These are phyloP conservation scores for Neonectria ditissima DNA, from an alignment of 2,329 filamentous ascomycete genomes.

Conservation along the genomic window DNA sequence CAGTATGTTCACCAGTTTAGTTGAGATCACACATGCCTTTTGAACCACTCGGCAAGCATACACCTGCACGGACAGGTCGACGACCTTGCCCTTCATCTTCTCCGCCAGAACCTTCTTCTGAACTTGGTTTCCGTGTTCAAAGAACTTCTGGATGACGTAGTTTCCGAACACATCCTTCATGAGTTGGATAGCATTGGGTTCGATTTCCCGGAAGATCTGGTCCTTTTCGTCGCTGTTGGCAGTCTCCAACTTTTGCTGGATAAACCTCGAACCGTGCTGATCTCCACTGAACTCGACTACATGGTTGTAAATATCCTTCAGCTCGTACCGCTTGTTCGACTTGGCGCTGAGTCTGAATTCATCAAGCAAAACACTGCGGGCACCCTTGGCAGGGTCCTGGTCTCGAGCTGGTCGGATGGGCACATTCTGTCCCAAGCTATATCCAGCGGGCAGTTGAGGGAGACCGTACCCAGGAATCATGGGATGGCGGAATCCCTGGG, in stretches of 20 bases:
- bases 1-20: conserved; percentile 34
- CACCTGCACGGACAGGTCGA: conserved; percentile 84
- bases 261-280: conserved; percentile 94
- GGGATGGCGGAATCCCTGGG: conserved; percentile 49
- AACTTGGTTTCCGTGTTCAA: conserved; percentile 92
- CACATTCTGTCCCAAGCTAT: conserved; percentile 45
- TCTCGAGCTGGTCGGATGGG: conserved; percentile 60
- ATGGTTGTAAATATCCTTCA: conserved; percentile 89
- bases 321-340: conserved; percentile 78
- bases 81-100: conserved; percentile 88
- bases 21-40: conserved; percentile 68
- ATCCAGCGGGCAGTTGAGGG: conserved; percentile 49
- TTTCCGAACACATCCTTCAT: conserved; percentile 99
- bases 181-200: conserved; percentile 83
- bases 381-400: conserved; percentile 68
- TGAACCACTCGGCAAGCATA: conserved; percentile 97
- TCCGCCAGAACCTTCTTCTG: conserved; percentile 90
- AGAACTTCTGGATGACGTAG: conserved; percentile 98
- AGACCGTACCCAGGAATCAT: conserved; percentile 51
- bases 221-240: conserved; percentile 98
- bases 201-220: conserved; percentile 87
- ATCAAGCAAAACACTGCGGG: conserved; percentile 79
- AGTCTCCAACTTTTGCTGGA: conserved; percentile 90
- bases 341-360: conserved; percentile 84
- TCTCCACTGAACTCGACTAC: conserved; percentile 96